Evolutionary conservation across 2,329 filamentous ascomycete genomes (phyloP).

Genomic region (Zalaria sp.): DNA sequence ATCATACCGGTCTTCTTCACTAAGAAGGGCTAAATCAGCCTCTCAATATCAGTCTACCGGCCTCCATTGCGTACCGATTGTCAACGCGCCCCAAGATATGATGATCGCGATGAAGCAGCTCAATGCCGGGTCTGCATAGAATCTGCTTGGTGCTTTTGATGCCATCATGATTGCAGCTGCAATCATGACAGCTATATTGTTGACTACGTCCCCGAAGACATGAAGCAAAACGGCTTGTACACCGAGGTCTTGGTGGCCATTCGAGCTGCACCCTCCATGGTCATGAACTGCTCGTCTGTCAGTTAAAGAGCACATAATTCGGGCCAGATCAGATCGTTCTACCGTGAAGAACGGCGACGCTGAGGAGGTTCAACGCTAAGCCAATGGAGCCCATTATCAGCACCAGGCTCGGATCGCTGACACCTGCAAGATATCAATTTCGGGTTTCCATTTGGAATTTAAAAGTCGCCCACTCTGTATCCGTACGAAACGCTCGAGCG

Average conservation of each 20-base stretch:
- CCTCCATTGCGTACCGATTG: constrained; percentile 37
- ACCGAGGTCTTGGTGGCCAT: constrained; percentile 44
- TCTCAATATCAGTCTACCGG: background rate
- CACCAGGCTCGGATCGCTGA: constrained; percentile 52
- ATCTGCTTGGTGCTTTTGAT: constrained; percentile 40
- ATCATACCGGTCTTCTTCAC: constrained; percentile 49
- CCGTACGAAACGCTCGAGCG: constrained; percentile 54
- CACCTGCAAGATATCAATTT: constrained; percentile 24
- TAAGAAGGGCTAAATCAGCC: background rate
- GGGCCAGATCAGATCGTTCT: background rate
- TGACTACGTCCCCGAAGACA: constrained; percentile 57
- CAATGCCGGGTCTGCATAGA: constrained; percentile 58
- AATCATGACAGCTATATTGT: constrained; percentile 63
- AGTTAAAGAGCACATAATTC: too few relatives aligned
- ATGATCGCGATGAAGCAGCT: constrained; percentile 59
- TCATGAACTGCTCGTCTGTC: too few relatives aligned
- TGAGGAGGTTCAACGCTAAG: constrained; percentile 52
- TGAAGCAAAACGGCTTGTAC: constrained; percentile 59
- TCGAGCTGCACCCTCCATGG: too few relatives aligned
- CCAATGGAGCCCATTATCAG: constrained; percentile 57
- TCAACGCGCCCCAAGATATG: constrained; percentile 30
- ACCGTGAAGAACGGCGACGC: constrained; percentile 40
- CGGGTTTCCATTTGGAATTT: too few relatives aligned
- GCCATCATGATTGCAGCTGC: constrained; percentile 58
- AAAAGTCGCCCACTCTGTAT: constrained; percentile 14